Conservation (phyloP, 768 basidiomycete species). For the Tulasnella sp. region DNA sequence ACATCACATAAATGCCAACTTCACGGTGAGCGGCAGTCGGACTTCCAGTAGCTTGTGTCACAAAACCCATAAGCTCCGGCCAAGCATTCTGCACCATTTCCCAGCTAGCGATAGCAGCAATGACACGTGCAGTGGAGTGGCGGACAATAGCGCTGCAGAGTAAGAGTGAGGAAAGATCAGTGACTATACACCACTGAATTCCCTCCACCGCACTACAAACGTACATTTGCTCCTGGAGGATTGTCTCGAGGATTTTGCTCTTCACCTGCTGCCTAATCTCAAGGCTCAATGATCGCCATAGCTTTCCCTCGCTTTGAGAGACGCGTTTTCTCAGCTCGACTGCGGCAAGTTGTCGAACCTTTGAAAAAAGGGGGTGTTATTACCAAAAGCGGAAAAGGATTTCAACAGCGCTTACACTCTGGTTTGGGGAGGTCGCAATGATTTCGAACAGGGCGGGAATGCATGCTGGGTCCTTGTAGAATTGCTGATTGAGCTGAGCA, state of each 20-base stretch:
- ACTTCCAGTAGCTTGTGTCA: constrained; percentile 66
- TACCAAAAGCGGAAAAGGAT: not conserved
- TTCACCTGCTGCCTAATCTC: constrained; percentile 75
- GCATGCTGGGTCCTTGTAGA: constrained; percentile 82
- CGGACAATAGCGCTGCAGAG: constrained; percentile 69
- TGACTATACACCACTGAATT: constrained; percentile 7
- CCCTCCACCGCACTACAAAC: constrained; percentile 18
- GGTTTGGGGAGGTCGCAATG: constrained; percentile 72
- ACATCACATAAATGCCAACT: constrained; percentile 82
- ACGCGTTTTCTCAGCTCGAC: constrained; percentile 95
- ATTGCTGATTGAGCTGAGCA: constrained; percentile 78
- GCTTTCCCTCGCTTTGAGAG: constrained; percentile 57
- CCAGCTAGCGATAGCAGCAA: constrained; percentile 83
- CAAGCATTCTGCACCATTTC: constrained; percentile 73
- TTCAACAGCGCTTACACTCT: constrained; percentile 47
- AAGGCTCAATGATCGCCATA: constrained; percentile 67
- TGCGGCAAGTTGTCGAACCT: constrained; percentile 95
- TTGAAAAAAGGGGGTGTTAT: not conserved
- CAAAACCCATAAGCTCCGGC: constrained; percentile 80
- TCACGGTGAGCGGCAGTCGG: constrained; percentile 66
- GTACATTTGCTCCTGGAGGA: constrained; percentile 68
- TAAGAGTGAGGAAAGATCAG: constrained; percentile 15
- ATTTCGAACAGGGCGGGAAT: constrained; percentile 86
- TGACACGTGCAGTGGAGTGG: constrained; percentile 83
- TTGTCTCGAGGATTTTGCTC: constrained; percentile 61